A percentile compares a stretch with the other conserved stretches of the same genome.
Evolutionary conservation across 176 grass and related monocot genomes (phyloP).

Genomic region (Rhipidocladum racemiflorum): DNA sequence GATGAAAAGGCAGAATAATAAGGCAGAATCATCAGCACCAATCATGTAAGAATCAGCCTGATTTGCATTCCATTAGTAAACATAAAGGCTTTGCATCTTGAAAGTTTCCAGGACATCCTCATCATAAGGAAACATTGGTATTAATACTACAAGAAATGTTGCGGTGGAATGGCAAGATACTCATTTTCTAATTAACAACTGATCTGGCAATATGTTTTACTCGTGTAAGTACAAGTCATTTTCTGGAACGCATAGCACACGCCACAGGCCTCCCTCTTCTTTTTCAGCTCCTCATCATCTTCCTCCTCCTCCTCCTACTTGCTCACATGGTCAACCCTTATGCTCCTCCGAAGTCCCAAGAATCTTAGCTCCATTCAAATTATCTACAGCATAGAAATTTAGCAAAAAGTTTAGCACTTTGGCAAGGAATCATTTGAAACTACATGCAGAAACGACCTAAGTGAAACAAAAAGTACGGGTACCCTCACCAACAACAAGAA

Average conservation of each 20-base stretch:
- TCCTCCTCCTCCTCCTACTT: slow-evolving; percentile 94
- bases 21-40: neutral
- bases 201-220: neutral
- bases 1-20: neutral
- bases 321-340: slow-evolving; percentile 86
- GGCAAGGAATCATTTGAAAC: neutral
- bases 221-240: slow-evolving; percentile 6
- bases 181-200: neutral
- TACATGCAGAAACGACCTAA: neutral
- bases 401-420: neutral
- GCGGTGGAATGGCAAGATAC: neutral
- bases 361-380: slow-evolving; percentile 92
- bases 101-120: neutral
- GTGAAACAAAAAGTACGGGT: neutral
- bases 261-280: slow-evolving; percentile 78
- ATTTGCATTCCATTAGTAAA: neutral
- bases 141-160: neutral
- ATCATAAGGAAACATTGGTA: neutral
- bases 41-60: neutral
- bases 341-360: slow-evolving; percentile 74
- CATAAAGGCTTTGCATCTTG: neutral
- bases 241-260: slow-evolving; percentile 93
- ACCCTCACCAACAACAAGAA: slow-evolving; percentile 75
- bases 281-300: slow-evolving; percentile 65
- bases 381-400: slow-evolving; percentile 38